These are phyloP conservation scores for Linnemannia schmuckeri DNA, from an alignment of 192 early-diverging fungal species.

Conservation along the genomic window DNA sequence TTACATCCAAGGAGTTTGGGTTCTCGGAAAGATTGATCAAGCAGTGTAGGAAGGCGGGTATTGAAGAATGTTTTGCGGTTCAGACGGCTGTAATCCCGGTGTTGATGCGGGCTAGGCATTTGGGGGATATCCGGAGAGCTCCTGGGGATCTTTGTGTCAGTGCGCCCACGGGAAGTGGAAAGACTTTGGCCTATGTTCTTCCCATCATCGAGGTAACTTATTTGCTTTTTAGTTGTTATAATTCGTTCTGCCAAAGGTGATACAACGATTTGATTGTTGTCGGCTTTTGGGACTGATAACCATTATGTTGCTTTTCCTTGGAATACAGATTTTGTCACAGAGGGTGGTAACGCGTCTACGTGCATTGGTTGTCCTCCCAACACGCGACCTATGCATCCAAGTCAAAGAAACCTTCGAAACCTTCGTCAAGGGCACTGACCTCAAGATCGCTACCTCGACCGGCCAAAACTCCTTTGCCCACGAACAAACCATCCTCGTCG, in stretches of 20 bases:
- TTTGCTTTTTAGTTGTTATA: background rate
- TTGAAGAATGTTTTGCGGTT: slow-evolving; percentile 88
- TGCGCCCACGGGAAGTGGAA: slow-evolving; percentile 95
- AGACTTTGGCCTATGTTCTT: slow-evolving; percentile 95
- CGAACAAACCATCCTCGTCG: slow-evolving; percentile 73
- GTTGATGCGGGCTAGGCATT: slow-evolving; percentile 74
- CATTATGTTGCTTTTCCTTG: background rate
- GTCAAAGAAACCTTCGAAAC: slow-evolving; percentile 89
- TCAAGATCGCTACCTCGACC: slow-evolving; percentile 80
- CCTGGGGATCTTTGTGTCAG: slow-evolving; percentile 95
- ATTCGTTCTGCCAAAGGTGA: background rate
- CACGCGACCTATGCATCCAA: slow-evolving; percentile 91
- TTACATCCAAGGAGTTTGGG: slow-evolving; percentile 64
- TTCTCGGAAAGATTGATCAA: slow-evolving; percentile 75
- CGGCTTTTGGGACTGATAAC: background rate
- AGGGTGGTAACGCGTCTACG: slow-evolving; percentile 86
- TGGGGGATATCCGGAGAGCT: slow-evolving; percentile 76
- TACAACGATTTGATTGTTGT: too few relatives aligned
- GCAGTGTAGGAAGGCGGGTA: slow-evolving; percentile 72
- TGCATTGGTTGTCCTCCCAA: slow-evolving; percentile 93
- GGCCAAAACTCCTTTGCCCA: slow-evolving; percentile 84
- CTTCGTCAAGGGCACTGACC: slow-evolving; percentile 80
- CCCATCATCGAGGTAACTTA: slow-evolving; percentile 83
- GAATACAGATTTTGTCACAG: slow-evolving; percentile 69
- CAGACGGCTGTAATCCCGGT: slow-evolving; percentile 89